phyloP scores from a whole-genome alignment of 805 yeast species.

The Kluyveromyces lactis region DNA sequence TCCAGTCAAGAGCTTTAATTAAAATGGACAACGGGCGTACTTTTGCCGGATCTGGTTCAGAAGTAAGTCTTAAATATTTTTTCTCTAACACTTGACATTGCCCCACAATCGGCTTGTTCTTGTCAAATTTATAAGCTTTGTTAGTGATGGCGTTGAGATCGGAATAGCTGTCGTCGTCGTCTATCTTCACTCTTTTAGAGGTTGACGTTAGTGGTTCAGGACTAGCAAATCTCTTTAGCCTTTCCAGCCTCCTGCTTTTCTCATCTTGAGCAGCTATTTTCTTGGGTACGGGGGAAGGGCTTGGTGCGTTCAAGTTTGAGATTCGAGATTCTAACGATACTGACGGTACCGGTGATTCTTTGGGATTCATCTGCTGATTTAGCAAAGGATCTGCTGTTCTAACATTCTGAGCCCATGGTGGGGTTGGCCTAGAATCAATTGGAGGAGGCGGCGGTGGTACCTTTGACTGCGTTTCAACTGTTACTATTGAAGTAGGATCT shows the following conservation, averaged over 20 bases:
- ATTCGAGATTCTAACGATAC: not conserved
- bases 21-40: conserved; percentile 70
- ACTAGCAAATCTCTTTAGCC: conserved; percentile 31
- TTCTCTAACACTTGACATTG: conserved; percentile 62
- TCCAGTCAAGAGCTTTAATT: conserved; percentile 44
- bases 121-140: conserved; percentile 26
- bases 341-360: no score
- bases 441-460: conserved; percentile 15
- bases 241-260: conserved; percentile 23
- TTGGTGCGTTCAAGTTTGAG: not conserved
- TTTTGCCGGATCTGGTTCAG: conserved; percentile 78
- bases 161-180: conserved; percentile 18
- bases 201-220: conserved; percentile 9
- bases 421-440: conserved; percentile 5
- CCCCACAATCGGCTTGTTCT: conserved; percentile 46
- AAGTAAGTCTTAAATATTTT: conserved; percentile 72
- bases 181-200: conserved; percentile 8
- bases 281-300: not conserved
- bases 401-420: conserved; percentile 7
- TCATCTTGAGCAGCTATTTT: conserved; percentile 11
- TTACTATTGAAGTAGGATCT: not conserved
- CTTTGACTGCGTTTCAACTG: not conserved
- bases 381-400: not conserved
- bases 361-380: not conserved
- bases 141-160: conserved; percentile 24